Evolutionary conservation across 345 rosid species (phyloP), one percentile per base, ranked within the genome.

Genomic region (Mallotus nudiflorus): DNA sequence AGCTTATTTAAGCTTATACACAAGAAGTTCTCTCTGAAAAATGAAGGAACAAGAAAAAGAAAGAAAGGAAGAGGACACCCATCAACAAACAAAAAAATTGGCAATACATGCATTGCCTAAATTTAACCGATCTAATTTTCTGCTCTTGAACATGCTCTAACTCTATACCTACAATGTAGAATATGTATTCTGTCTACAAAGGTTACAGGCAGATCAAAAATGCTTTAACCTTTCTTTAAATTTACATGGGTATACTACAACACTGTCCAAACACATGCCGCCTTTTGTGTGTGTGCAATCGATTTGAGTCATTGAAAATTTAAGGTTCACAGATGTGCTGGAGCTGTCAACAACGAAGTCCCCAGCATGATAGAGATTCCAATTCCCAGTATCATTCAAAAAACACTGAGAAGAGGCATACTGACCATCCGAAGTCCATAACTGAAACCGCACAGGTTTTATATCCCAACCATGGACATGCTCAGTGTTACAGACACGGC

Each of bases 261-360:
- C 89, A 60, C 84, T 75, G 72, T 93, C 98, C 48, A 93, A 65
- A 65, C 93, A 86, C 6, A 93, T 75, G n/a, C 98, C 98, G 16
- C 98, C 98, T 82, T 93, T 93, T 15, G 96, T 85, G 81, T 91
- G 98, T 45, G 98, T 93, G 72, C 98, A 93, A 74, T 93, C 97
- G 33, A 93, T 93, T 68, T 93, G 98, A 48, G 87, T 89, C 84
- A 87, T 77, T 0, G 93, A 91, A 79, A 91, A 91, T 54, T 83
- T 89, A 68, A 91, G 77, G 66, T 74, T 81, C 9, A 80, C 83
- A 1, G 59, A 40, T 25, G 62, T 0, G 29, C 73, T 58, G 1
- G 87, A 50, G 55, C 72, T 67, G 10, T 61, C 73, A 3, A 91
- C 94, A 22, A 83, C 81, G 60, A 93, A 93, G 81, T 93, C 94